These are phyloP conservation scores for Arctium minus DNA, from an alignment of 129 eudicot genomes.

Conservation along the genomic window DNA sequence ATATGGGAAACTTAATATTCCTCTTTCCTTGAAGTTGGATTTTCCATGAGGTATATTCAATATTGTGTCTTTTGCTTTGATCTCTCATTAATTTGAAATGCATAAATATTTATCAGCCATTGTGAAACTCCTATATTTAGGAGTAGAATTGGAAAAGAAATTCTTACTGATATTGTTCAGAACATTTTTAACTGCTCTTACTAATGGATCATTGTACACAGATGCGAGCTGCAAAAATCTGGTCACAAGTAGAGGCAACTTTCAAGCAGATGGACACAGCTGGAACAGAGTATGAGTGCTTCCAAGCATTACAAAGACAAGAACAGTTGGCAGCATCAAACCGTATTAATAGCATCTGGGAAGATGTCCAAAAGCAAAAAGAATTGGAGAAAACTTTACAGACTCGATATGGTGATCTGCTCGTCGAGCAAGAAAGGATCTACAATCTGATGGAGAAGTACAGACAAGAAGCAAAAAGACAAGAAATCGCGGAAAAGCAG, in stretches of 20 bases:
- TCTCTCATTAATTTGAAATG: background rate
- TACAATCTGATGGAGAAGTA: constrained; percentile 43
- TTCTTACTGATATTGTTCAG: background rate
- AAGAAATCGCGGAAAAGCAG: constrained; percentile 37
- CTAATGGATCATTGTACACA: constrained; percentile 23
- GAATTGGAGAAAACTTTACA: constrained; percentile 73
- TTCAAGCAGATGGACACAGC: constrained; percentile 95
- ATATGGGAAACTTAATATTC: too few species aligned
- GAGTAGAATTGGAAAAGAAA: background rate
- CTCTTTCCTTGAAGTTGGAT: too few species aligned
- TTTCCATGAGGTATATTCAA: too few species aligned
- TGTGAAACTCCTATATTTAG: background rate
- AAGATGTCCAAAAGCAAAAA: constrained; percentile 94
- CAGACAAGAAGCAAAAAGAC: constrained; percentile 41
- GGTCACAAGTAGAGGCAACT: constrained; percentile 80
- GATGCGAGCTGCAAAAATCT: constrained; percentile 74
- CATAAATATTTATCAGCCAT: background rate
- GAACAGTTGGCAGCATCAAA: constrained; percentile 74
- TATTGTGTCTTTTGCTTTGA: too few species aligned
- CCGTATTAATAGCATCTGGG: constrained; percentile 79
- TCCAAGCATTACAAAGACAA: constrained; percentile 78
- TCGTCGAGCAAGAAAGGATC: constrained; percentile 59
- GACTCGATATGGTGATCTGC: constrained; percentile 65
- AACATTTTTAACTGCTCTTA: background rate
- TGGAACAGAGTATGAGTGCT: constrained; percentile 89